These are phyloP conservation scores for Pseudohalonectria lignicola DNA, from an alignment of 2,329 filamentous ascomycete species.

Conservation along the genomic window DNA sequence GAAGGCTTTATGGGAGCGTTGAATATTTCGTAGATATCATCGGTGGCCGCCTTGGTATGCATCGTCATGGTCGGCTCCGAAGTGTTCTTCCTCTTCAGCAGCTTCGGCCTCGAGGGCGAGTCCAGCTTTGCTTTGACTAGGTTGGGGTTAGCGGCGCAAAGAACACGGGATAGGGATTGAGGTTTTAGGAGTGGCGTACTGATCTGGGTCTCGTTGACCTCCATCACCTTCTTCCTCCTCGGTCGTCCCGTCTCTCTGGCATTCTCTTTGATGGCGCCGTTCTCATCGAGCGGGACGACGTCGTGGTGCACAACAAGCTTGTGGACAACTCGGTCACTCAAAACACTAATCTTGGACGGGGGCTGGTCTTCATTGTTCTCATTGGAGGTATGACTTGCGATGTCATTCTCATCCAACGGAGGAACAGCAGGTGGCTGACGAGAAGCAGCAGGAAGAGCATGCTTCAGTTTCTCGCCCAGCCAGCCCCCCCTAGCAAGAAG, in stretches of 20 bases:
- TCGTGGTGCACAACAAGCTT: conserved; percentile 34
- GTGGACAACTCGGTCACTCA: conserved; percentile 9
- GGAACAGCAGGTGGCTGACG: conserved; percentile 6
- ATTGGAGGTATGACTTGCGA: conserved; percentile 9
- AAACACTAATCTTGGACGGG: conserved; percentile 13
- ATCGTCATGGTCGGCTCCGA: conserved; percentile 96
- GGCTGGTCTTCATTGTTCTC: conserved; percentile 11
- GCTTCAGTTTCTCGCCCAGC: conserved; percentile 27
- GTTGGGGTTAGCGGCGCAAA: background rate
- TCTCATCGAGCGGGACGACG: conserved; percentile 39
- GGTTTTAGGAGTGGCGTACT: too few species aligned
- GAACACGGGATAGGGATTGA: too few species aligned
- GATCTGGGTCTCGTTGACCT: conserved; percentile 86
- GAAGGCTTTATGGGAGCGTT: conserved; percentile 60
- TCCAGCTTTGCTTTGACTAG: conserved; percentile 86
- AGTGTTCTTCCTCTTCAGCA: conserved; percentile 58
- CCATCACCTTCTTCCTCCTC: conserved; percentile 70
- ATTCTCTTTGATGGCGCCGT: conserved; percentile 39
- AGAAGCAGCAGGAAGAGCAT: background rate
- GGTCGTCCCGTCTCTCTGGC: conserved; percentile 30
- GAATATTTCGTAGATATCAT: conserved; percentile 96
- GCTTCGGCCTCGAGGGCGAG: conserved; percentile 76
- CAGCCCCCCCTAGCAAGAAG: conserved; percentile 68
- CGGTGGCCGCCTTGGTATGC: conserved; percentile 87
- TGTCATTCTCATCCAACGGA: background rate